Base-by-base conservation (phyloP, 1,139 yeast species). In the Hansenula lynferdii region DNA sequence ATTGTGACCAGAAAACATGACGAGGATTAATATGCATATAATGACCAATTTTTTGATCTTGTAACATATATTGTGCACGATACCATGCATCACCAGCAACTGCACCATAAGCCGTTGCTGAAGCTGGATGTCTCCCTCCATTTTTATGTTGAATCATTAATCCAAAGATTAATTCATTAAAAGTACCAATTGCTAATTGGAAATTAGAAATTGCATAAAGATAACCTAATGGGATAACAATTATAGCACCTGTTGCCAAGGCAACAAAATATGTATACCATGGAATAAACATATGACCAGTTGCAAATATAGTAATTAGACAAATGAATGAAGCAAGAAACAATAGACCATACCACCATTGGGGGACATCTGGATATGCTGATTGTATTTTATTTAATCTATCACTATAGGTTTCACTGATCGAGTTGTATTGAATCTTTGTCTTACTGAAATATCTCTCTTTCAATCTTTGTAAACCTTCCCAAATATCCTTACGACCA, bases 11-110 rank as follows among this genome's bases (percentile, higher is more conserved):
- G 44, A 72, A 72, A 7, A 72, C 72, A 2, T 63, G 56, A 36
- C 57, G 60, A 0, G 78, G 77, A 0, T 77, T 75, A 8, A 72
- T 49, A 43, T 68, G 70, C 49, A 66, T 69, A 52, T 72, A 72
- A 46, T 70, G 68, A 2, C 77, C 78, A 11, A 72, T 54, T 41
- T 70, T 65, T 62, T 70, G 66, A 51, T 70, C 69, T 43, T 72
- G 73, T 25, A 72, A 56, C 48, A 70, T 70, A 45, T 61, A 69
- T 48, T 72, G 77, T 1, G 77, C 75, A 35, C 77, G 51, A 45
- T 72, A 72, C 76, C 77, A 72, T 2, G 77, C 73, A 50, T 72
- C 69, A 2, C 77, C 77, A 0, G 76, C 73, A 14, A 74, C 58
- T 3, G 76, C 67, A 5, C 77, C 75, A 49, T 70, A 72, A 3